Conservation (phyloP, 345 rosid genomes). For the Boechera stricta region DNA sequence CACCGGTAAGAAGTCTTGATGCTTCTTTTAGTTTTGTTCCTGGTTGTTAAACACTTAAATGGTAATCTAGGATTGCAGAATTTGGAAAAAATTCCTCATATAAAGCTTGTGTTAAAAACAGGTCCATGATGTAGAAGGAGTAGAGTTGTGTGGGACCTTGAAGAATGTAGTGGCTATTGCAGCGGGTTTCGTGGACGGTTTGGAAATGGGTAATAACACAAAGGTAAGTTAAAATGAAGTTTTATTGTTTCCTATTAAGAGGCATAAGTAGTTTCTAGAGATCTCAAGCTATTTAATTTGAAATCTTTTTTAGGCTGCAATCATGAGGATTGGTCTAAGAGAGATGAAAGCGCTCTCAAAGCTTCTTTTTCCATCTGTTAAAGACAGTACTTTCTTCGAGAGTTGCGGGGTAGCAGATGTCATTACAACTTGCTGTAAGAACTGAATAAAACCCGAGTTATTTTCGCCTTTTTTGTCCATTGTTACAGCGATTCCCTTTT, state of each 20-base stretch:
- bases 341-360: constrained; percentile 93
- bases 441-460: constrained; percentile 17
- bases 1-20: constrained; percentile 62
- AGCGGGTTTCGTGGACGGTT: constrained; percentile 94
- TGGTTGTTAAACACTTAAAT: constrained; percentile 3
- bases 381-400: constrained; percentile 89
- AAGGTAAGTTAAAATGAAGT: constrained; percentile 56
- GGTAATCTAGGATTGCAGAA: neutral
- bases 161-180: constrained; percentile 97
- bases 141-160: constrained; percentile 93
- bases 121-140: constrained; percentile 97
- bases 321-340: constrained; percentile 93
- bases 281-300: neutral
- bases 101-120: constrained; percentile 37
- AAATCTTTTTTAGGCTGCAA: constrained; percentile 72
- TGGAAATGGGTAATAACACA: constrained; percentile 97
- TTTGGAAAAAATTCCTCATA: neutral
- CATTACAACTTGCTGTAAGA: constrained; percentile 91
- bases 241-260: neutral
- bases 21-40: neutral
- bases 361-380: constrained; percentile 80
- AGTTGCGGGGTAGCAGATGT: constrained; percentile 98
- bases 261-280: neutral
- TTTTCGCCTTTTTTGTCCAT: neutral
- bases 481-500: constrained; percentile 6